Conservation (phyloP, 2,329 filamentous ascomycete genomes). For the Alternaria rosae region DNA sequence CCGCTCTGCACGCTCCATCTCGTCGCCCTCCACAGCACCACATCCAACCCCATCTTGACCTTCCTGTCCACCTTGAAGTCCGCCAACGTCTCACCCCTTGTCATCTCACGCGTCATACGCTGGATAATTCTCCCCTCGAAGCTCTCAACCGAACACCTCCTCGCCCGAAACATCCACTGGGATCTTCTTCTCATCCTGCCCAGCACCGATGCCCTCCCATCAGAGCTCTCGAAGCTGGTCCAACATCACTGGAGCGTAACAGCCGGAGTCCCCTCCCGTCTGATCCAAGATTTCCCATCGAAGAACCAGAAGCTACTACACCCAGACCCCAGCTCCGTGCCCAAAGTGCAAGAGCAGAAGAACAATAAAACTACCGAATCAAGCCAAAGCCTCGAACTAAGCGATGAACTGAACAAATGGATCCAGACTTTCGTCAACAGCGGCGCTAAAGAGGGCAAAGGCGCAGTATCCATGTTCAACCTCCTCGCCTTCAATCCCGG, state of each 20-base stretch:
- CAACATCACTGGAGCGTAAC: conserved; percentile 47
- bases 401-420: conserved; percentile 60
- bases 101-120: conserved; percentile 54
- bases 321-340: conserved; percentile 44
- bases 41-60: conserved; percentile 41
- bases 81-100: conserved; percentile 50
- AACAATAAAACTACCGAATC: conserved; percentile 24
- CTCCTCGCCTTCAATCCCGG: conserved; percentile 64
- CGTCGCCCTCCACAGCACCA: conserved; percentile 51
- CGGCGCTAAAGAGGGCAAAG: conserved; percentile 33
- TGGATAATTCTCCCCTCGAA: conserved; percentile 60
- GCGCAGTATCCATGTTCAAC: conserved; percentile 69
- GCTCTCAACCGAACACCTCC: conserved; percentile 53
- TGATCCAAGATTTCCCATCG: conserved; percentile 48
- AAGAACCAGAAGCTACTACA: conserved; percentile 52
- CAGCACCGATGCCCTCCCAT: conserved; percentile 34
- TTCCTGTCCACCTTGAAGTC: conserved; percentile 53
- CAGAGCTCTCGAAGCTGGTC: conserved; percentile 30
- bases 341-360: conserved; percentile 43
- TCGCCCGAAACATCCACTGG: conserved; percentile 54
- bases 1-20: conserved; percentile 59
- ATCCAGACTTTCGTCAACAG: conserved; percentile 49
- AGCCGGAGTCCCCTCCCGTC: conserved; percentile 55
- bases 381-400: conserved; percentile 59
- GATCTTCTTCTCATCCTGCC: conserved; percentile 58